Evolutionary conservation across 495 filamentous ascomycete species (phyloP), one percentile per base, ranked within the genome.

Genomic region (Gamarada debralockiae): DNA sequence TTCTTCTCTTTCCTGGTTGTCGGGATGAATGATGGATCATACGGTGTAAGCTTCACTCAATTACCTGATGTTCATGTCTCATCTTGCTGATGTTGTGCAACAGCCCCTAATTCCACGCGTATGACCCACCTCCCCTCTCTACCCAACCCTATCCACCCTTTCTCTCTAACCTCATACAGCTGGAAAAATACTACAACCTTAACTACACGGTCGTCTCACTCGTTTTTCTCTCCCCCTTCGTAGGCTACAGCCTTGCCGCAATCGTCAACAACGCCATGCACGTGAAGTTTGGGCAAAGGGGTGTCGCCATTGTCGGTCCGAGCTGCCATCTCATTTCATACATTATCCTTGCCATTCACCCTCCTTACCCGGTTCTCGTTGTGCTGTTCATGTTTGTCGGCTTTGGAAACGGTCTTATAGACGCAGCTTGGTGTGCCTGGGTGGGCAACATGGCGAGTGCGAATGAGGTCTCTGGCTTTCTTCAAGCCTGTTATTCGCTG

Each of bases 401-500:
- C 0, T 81, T 87, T 36, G 90, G 89, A 2, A 78, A 83, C 54
- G 89, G 86, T 6, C 66, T 86, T 43, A 79, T 81, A 31, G 77
- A 93, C 45, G 83, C 83, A 0, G 77, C 85, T 17, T 91, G 85
- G 71, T 92, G 92, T 61, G 84, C 89, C 2, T 95, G 88, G 73
- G 79, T 87, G 42, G 87, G 87, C 6, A 90, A 88, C 55, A 78
- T 95, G 61, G 76, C 78, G 8, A 79, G 79, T 21, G 71, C 80
- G 3, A 90, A 89, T 37, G 80, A 84, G 41, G 69, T 87, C 14
- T 77, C 92, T 3, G 87, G 90, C 1, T 65, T 82, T 37, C 66
- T 86, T 0, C 86, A 92, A 61, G 88, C 87, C 2, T 67, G 73
- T 17, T 95, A 95, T 68, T 87, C 88, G 0, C 65, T 86, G 9